phyloP scores from a whole-genome alignment of 805 yeast species.

The Ogataea methanolica region DNA sequence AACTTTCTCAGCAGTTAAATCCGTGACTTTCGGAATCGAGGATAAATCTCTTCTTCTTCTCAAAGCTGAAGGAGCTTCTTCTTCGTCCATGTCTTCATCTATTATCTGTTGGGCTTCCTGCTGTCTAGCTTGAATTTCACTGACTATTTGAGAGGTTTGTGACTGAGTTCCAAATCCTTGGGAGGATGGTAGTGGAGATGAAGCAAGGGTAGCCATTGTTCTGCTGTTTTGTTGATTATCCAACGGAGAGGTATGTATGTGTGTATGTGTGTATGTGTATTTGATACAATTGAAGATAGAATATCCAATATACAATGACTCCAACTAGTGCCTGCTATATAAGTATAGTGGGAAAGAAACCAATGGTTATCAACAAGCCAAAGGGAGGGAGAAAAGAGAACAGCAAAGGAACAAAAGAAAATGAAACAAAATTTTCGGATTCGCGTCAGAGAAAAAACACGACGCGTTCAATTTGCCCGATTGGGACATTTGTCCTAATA shows the following conservation, averaged over 20 bases:
- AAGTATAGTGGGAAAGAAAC: background rate
- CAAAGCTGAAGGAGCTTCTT: constrained; percentile 23
- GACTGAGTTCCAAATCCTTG: constrained; percentile 18
- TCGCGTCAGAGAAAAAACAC: too few species aligned
- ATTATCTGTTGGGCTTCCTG: constrained; percentile 12
- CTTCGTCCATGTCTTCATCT: constrained; percentile 25
- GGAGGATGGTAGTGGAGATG: constrained; percentile 28
- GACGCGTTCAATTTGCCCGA: too few species aligned
- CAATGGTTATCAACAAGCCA: background rate
- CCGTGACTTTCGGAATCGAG: constrained; percentile 81
- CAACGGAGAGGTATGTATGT: background rate
- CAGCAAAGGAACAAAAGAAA: background rate
- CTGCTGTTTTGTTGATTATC: background rate
- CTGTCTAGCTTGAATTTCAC: constrained; percentile 23
- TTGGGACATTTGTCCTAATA: too few species aligned
- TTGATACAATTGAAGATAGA: too few species aligned
- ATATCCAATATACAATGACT: too few species aligned
- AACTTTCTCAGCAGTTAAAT: constrained; percentile 90
- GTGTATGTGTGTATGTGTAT: background rate
- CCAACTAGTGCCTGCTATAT: too few species aligned
- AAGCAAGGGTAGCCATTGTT: constrained; percentile 21
- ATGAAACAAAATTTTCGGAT: background rate
- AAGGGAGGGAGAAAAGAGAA: background rate
- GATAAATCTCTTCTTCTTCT: constrained; percentile 54
- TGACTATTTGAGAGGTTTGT: constrained; percentile 20